Percentiles rank a stretch among this genome's conserved stretches.
Evolutionary conservation across 306 rosid genomes (phyloP).

Genomic region (Vigna unguiculata): DNA sequence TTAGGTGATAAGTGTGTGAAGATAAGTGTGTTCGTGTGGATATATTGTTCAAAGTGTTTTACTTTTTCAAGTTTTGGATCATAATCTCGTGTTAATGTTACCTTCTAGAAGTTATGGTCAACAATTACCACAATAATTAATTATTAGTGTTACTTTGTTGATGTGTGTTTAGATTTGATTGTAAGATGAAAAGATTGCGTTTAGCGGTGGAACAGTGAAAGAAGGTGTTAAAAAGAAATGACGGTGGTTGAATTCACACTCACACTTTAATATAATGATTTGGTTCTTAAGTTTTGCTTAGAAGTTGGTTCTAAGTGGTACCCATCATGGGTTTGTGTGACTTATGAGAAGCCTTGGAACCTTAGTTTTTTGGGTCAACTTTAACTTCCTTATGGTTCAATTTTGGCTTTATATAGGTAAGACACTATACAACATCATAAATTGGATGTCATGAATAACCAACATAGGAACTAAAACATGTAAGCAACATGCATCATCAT

Average conservation of each 20-base stretch:
- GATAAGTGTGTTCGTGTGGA: too few species aligned
- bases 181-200: conserved; percentile 14
- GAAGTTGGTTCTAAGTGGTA: conserved; percentile 16
- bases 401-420: conserved; percentile 38
- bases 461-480: background rate
- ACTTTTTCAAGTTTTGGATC: conserved; percentile 26
- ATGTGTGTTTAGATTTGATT: conserved; percentile 26
- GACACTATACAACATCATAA: conserved; percentile 10
- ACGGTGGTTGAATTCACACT: background rate
- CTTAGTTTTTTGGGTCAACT: conserved; percentile 21
- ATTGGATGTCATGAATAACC: background rate
- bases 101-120: conserved; percentile 50
- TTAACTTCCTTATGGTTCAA: conserved; percentile 12
- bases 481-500: conserved; percentile 24
- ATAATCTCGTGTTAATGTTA: background rate
- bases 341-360: conserved; percentile 8
- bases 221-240: conserved; percentile 8
- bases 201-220: conserved; percentile 31
- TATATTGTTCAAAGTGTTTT: conserved; percentile 32
- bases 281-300: background rate
- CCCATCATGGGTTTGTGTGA: conserved; percentile 36
- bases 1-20: background rate
- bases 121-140: conserved; percentile 28
- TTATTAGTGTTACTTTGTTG: conserved; percentile 10
- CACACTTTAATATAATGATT: background rate